A percentile compares a stretch with the other conserved stretches of the same genome.
phyloP scores from a whole-genome alignment of 176 grass and related monocot genomes.

The Puccinellia tenuiflora region DNA sequence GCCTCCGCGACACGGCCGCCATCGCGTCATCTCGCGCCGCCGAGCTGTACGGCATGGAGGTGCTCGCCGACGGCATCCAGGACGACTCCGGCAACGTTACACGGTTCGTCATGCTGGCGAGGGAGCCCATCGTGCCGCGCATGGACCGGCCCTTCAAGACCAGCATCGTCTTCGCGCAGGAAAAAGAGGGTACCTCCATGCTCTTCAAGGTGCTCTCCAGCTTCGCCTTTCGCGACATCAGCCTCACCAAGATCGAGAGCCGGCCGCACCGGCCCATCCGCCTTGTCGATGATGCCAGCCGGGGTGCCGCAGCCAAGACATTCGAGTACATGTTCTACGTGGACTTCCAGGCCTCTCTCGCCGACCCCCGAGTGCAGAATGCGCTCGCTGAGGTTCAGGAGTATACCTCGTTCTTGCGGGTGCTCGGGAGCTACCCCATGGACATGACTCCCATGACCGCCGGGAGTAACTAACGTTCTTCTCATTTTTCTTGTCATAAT shows the following conservation, averaged over 20 bases:
- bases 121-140: constrained; percentile 89
- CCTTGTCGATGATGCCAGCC: constrained; percentile 68
- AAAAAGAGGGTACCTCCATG: constrained; percentile 56
- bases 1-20: constrained; percentile 74
- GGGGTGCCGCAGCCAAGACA: constrained; percentile 68
- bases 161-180: constrained; percentile 87
- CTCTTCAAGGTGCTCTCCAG: constrained; percentile 84
- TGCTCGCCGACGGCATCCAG: constrained; percentile 78
- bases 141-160: constrained; percentile 86
- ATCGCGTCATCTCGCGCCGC: constrained; percentile 87
- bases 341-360: constrained; percentile 74
- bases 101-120: constrained; percentile 80
- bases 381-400: constrained; percentile 85
- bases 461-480: too few relatives aligned
- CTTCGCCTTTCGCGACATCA: constrained; percentile 75
- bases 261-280: constrained; percentile 53
- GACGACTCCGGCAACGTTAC: constrained; percentile 79
- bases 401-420: constrained; percentile 76
- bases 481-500: too few relatives aligned
- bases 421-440: constrained; percentile 92
- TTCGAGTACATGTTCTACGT: constrained; percentile 98
- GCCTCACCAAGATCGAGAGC: constrained; percentile 85
- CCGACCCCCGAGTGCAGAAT: constrained; percentile 74
- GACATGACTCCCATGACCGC: constrained; percentile 82
- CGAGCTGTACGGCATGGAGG: constrained; percentile 74